Evolutionary conservation across 2,329 filamentous ascomycete species (phyloP).

Genomic region (Cladosporium colombiae): DNA sequence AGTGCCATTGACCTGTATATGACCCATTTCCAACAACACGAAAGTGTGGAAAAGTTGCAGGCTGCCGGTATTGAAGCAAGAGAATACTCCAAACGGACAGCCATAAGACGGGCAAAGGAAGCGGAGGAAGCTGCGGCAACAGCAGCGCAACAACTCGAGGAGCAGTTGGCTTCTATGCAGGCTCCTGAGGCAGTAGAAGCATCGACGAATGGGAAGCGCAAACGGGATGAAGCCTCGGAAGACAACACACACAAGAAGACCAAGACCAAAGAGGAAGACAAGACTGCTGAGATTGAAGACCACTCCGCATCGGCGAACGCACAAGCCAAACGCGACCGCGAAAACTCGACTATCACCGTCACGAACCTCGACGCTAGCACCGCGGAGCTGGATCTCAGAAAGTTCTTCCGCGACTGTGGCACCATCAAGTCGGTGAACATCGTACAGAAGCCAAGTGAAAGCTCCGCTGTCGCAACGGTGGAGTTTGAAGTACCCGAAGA

Average conservation of each 20-base stretch:
- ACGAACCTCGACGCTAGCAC: slow-evolving; percentile 71
- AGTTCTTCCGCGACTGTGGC: slow-evolving; percentile 92
- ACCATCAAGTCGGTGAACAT: slow-evolving; percentile 76
- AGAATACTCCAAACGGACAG: slow-evolving; percentile 64
- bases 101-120: slow-evolving; percentile 66
- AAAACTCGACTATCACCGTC: slow-evolving; percentile 83
- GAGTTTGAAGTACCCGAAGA: slow-evolving; percentile 84
- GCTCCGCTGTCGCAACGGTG: slow-evolving; percentile 69
- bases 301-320: slow-evolving; percentile 36
- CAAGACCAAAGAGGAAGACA: slow-evolving; percentile 48
- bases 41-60: slow-evolving; percentile 73
- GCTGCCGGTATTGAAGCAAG: slow-evolving; percentile 72
- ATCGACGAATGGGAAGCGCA: slow-evolving; percentile 63
- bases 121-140: slow-evolving; percentile 65
- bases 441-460: slow-evolving; percentile 59
- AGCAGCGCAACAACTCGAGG: slow-evolving; percentile 41
- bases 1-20: slow-evolving; percentile 72
- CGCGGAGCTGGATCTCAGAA: slow-evolving; percentile 71
- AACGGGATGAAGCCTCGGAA: slow-evolving; percentile 63
- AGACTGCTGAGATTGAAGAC: slow-evolving; percentile 32
- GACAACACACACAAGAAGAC: slow-evolving; percentile 67
- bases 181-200: slow-evolving; percentile 19
- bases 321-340: slow-evolving; percentile 74
- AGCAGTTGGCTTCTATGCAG: slow-evolving; percentile 36
- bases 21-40: slow-evolving; percentile 86